Evolutionary conservation across 2,329 filamentous ascomycete species (phyloP).

Genomic region (Chrysoporthe cubensis): DNA sequence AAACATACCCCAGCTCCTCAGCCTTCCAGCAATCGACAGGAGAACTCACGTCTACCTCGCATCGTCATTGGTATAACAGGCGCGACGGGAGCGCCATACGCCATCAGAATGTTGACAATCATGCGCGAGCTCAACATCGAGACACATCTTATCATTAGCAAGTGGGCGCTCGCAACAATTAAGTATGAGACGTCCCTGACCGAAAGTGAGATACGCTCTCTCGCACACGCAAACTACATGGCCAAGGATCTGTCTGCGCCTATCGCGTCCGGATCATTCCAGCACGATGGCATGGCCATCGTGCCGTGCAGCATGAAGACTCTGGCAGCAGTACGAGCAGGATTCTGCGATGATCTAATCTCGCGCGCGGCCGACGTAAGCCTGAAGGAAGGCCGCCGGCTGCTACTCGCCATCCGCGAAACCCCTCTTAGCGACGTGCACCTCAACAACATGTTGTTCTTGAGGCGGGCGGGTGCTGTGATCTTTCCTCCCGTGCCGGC

Average conservation of each 20-base stretch:
- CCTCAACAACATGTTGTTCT: conserved; percentile 48
- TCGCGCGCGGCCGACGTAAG: conserved; percentile 49
- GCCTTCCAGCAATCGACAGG: no score
- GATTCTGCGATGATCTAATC: conserved; percentile 50
- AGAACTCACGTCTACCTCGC: no score
- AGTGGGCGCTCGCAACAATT: conserved; percentile 53
- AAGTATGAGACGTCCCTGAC: conserved; percentile 51
- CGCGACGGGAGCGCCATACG: no score
- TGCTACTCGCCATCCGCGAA: conserved; percentile 37
- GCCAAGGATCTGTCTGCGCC: conserved; percentile 50
- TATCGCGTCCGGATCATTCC: conserved; percentile 49
- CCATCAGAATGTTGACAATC: no score
- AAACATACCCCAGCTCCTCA: no score
- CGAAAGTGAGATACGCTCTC: conserved; percentile 37
- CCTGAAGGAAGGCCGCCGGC: conserved; percentile 47
- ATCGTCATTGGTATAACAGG: no score
- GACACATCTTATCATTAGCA: conserved; percentile 51
- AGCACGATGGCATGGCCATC: conserved; percentile 51
- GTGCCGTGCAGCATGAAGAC: conserved; percentile 55
- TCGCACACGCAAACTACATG: conserved; percentile 36
- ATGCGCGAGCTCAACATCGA: conserved; percentile 38
- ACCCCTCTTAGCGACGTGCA: neutral
- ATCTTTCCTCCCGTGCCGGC: conserved; percentile 50
- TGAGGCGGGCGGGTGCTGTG: conserved; percentile 43
- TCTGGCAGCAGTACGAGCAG: conserved; percentile 45